Evolutionary conservation across 208 protist species (phyloP).

Genomic region (Leishmania martiniquensis): DNA sequence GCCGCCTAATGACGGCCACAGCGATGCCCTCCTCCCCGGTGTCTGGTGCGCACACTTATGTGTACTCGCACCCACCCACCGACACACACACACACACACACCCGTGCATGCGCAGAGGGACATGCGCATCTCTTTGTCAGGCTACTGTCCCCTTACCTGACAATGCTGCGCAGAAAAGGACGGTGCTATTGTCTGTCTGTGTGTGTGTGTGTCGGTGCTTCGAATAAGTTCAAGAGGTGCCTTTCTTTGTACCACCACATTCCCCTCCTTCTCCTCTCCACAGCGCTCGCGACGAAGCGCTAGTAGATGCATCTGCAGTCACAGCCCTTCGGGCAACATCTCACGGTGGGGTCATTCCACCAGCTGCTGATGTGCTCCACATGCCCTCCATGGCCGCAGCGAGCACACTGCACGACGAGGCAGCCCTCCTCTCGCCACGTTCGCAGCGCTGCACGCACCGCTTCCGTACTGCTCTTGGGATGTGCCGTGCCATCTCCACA

Average conservation of each 20-base stretch:
- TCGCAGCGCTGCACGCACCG: constrained; percentile 1
- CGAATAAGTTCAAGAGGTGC: neutral
- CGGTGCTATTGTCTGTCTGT: neutral
- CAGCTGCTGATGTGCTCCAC: constrained; percentile 73
- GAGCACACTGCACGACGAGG: constrained; percentile 67
- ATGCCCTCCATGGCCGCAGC: constrained; percentile 82
- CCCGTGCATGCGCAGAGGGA: neutral
- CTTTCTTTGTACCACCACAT: too few relatives aligned
- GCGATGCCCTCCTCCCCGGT: neutral
- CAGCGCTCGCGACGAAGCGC: neutral
- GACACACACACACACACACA: neutral
- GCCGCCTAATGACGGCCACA: neutral
- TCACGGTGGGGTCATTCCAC: constrained; percentile 66
- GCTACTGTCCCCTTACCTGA: too few relatives aligned
- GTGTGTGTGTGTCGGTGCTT: neutral
- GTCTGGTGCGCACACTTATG: neutral
- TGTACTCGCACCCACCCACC: neutral
- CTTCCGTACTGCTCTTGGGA: neutral
- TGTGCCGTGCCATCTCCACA: neutral
- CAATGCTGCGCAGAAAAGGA: too few relatives aligned
- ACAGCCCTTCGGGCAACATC: constrained; percentile 74
- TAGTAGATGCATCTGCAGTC: constrained; percentile 75
- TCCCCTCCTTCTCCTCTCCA: neutral
- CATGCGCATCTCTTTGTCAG: neutral
- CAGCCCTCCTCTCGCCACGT: constrained; percentile 42